Percentiles rank a stretch among this genome's conserved stretches.
Evolutionary conservation across 73 alveolate genomes (phyloP).

Genomic region (Paramecium sexaurelia): DNA sequence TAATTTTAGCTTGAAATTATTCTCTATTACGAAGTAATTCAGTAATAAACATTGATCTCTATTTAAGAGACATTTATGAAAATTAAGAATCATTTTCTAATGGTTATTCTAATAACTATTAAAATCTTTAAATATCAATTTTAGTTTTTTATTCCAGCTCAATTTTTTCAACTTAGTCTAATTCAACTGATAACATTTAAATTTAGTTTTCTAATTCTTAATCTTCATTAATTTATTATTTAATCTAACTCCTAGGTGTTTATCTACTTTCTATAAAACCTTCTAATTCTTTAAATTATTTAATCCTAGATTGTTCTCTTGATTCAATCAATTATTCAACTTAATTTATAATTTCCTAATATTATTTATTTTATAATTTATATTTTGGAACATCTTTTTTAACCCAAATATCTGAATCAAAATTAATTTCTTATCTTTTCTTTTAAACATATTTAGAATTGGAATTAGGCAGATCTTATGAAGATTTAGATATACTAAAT

Average conservation of each 20-base stretch:
- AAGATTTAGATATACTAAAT: constrained; percentile 23
- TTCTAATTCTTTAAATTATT: background rate
- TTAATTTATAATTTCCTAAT: background rate
- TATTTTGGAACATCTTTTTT: background rate
- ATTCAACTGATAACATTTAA: background rate
- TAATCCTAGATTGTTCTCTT: background rate
- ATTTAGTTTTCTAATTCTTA: background rate
- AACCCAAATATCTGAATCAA: background rate
- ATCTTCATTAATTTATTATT: background rate
- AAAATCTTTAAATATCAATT: background rate
- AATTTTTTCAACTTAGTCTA: background rate
- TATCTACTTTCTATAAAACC: background rate
- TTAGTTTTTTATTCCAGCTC: background rate
- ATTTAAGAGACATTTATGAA: constrained; percentile 9
- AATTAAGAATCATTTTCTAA: constrained; percentile 22
- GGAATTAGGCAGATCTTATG: background rate
- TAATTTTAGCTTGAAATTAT: background rate
- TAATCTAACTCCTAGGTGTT: background rate
- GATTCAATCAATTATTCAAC: background rate
- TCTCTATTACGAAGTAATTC: constrained; percentile 7
- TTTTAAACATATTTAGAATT: background rate
- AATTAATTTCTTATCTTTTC: background rate
- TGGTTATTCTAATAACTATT: background rate
- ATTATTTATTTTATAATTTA: background rate
- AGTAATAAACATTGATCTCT: constrained; percentile 39